Conservation (phyloP, 495 filamentous ascomycete genomes). For the Hyaloscypha finlandica region DNA sequence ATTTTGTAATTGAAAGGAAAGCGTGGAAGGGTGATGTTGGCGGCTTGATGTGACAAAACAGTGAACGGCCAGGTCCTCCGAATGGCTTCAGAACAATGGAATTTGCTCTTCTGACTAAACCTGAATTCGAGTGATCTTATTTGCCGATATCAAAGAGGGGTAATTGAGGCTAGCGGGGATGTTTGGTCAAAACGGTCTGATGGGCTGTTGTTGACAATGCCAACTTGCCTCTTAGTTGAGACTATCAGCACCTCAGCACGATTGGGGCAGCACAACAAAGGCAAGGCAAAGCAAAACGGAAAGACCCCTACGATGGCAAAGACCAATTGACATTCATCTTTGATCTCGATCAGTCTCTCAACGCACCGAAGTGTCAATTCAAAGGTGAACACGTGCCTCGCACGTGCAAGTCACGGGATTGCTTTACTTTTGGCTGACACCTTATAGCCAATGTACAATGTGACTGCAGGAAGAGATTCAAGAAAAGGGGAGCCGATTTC, state of each 20-base stretch:
- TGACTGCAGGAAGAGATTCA: neutral
- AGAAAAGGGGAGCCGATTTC: neutral
- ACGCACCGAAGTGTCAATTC: neutral
- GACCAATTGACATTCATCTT: too few relatives aligned
- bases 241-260: neutral
- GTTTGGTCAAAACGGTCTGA: neutral
- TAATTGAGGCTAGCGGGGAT: neutral
- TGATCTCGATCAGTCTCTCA: neutral
- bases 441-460: neutral
- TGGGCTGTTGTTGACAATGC: neutral
- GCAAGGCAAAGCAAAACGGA: too few relatives aligned
- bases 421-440: neutral
- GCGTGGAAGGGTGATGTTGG: neutral
- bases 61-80: neutral
- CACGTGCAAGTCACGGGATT: neutral
- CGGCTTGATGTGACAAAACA: neutral
- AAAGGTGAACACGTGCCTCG: neutral
- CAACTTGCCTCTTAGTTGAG: neutral
- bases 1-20: neutral
- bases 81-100: neutral
- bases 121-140: too few relatives aligned
- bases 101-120: neutral
- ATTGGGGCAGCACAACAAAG: too few relatives aligned
- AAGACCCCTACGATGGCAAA: too few relatives aligned
- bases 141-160: too few relatives aligned